Evolutionary conservation across 2,329 filamentous ascomycete genomes (phyloP), one percentile per base, ranked within the genome.

Genomic region (Nigrospora osmanthi): DNA sequence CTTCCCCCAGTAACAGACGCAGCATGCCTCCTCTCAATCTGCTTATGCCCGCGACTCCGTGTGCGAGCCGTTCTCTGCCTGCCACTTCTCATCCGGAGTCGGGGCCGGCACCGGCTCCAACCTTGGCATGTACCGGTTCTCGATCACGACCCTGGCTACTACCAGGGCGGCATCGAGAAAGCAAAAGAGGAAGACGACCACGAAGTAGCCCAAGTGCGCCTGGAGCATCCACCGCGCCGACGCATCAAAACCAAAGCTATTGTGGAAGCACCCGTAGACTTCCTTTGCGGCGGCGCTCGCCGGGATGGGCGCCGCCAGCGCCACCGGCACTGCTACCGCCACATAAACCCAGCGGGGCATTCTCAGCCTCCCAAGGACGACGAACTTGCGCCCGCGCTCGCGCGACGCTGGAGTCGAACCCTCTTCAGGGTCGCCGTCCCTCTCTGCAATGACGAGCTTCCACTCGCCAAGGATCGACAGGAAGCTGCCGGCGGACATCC

Each of bases 301-400:
- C 6, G 13, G 34, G 14, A 35, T 35, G 11, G 13, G 13, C 34
- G 23, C 34, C 15, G 11, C 14, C 34, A 35, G 34, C 34, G 34
- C 34, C 34, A 35, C 34, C 4, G 34, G 34, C 34, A 35, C 13
- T 10, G 34, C 34, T 35, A 35, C 34, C 11, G n/a, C 14, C 34
- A 42, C 35, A n/a, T 42, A 42, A 10, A 42, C n/a, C 40, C 40
- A 42, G 19, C 16, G 28, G 40, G 40, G 40, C 33, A 42, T 36
- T 4, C 40, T 15, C 19, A 42, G 32, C 13, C 40, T 33, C 9
- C 40, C 40, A 6, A 42, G 19, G 19, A 34, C 35, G 12, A 42
- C 19, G 33, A 28, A 42, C 19, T 30, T 42, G 7, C 19, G 16
- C 17, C 16, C n/a, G 10, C 40, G 14, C 15, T 11, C 6, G 14